phyloP scores from a whole-genome alignment of 1,139 yeast species.

The Debaryomyces psychrophilus region DNA sequence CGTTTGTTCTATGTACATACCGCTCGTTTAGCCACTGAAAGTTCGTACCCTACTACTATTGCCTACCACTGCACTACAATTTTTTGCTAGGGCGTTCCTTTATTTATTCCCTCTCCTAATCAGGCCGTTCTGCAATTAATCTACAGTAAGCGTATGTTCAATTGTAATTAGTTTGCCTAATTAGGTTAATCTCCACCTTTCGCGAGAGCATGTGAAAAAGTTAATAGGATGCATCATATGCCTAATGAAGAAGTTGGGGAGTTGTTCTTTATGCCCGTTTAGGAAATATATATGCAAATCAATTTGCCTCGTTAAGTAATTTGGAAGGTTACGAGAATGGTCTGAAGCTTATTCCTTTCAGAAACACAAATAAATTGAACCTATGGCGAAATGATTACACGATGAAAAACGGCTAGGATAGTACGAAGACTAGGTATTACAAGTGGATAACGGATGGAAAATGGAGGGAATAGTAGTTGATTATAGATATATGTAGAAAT shows the following conservation, averaged over 20 bases:
- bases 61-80: neutral
- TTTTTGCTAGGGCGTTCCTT: neutral
- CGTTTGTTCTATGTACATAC: too few species aligned
- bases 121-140: neutral
- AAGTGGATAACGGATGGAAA: neutral
- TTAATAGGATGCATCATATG: conserved; percentile 5
- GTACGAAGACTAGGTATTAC: neutral
- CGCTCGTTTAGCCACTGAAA: too few species aligned
- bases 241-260: conserved; percentile 31
- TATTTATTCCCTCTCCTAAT: conserved; percentile 4
- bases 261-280: conserved; percentile 20
- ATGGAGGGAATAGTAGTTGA: neutral
- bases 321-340: neutral
- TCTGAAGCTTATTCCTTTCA: neutral
- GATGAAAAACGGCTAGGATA: neutral
- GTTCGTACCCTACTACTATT: too few species aligned
- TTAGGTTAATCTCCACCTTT: conserved; percentile 9
- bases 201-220: conserved; percentile 7
- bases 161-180: conserved; percentile 6
- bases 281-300: conserved; percentile 22
- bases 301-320: conserved; percentile 25
- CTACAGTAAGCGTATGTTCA: neutral
- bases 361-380: neutral
- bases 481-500: neutral
- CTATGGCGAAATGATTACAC: neutral